These are phyloP conservation scores for Collybia mongolica DNA, from an alignment of 768 basidiomycete genomes.

Conservation along the genomic window DNA sequence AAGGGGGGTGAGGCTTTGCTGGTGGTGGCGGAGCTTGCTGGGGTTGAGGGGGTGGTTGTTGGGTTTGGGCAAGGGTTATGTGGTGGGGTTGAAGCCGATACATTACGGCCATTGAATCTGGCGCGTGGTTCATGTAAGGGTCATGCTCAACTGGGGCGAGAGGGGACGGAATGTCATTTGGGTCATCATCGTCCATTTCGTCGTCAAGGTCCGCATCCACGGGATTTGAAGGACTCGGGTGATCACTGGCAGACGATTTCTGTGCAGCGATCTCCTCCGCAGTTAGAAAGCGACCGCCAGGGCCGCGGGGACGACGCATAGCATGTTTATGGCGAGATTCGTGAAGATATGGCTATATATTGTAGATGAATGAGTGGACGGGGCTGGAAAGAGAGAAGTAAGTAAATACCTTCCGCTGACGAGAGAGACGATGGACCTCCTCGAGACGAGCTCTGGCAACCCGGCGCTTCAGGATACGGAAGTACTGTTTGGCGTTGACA, in stretches of 20 bases:
- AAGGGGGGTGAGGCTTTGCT: conserved; percentile 13
- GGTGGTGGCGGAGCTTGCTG: conserved; percentile 15
- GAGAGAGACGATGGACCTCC: conserved; percentile 89
- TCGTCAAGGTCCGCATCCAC: conserved; percentile 23
- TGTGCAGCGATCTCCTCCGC: conserved; percentile 92
- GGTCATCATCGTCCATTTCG: conserved; percentile 44
- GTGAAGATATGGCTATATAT: conserved; percentile 87
- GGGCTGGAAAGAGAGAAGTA: conserved; percentile 1
- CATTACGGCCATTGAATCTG: conserved; percentile 23
- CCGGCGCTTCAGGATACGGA: conserved; percentile 94
- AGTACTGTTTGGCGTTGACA: conserved; percentile 99
- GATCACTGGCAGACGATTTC: conserved; percentile 41
- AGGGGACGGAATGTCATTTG: conserved; percentile 19
- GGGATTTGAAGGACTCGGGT: conserved; percentile 29
- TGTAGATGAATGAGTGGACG: conserved; percentile 5
- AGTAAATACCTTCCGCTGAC: conserved; percentile 79
- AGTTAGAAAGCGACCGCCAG: conserved; percentile 96
- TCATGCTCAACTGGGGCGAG: conserved; percentile 21
- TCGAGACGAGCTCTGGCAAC: conserved; percentile 89
- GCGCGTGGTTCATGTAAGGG: conserved; percentile 18
- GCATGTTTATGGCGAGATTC: conserved; percentile 98
- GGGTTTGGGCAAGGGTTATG: conserved; percentile 9
- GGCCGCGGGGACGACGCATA: conserved; percentile 94
- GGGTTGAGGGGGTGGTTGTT: conserved; percentile 7
- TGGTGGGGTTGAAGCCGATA: conserved; percentile 23